Base-by-base conservation (phyloP, 1,284 basidiomycete species). In the Neotropicomus parvogracilis region DNA sequence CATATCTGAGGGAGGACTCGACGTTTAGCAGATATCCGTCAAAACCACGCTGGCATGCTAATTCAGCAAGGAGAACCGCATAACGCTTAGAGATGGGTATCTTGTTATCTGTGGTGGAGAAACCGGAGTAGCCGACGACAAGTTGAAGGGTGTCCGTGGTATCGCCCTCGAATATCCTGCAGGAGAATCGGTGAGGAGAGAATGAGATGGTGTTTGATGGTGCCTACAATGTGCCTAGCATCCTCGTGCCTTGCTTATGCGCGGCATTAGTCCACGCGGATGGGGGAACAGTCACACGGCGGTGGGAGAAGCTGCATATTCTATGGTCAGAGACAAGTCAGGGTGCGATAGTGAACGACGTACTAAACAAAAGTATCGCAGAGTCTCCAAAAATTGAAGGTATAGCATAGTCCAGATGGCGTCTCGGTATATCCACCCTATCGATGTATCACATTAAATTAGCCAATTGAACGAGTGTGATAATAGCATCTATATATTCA, bases 1-100 rank as follows among this genome's bases (percentile, higher is more conserved):
- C 71, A 27, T 83, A 75, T 21, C 62, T 63, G 11, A 91, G 68
- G 0, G 73, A 69, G 35, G 73, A 80, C 59, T 93, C 91, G 40
- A 93, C 78, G 59, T 93, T 93, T 32, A 93, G 74, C 5, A 93
- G 70, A 59, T 87, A 93, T 1, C 91, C 90, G 53, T 91, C 88
- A 52, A 93, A 90, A 1, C 86, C 85, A 12, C 85, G 77, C 54
- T 88, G 76, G 24, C 71, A 59, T 1, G 90, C 90, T 0, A 93
- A 71, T 21, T 83, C 74, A 5, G 90, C 87, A 3, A 93, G 74
- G 13, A 79, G 46, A 32, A 73, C 73, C 0, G 88, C 88, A 55
- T 89, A 91, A 56, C 84, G 78, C 0, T 75, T 72, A 1, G 87
- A 88, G 16, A 89, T 55, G 0, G 84, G 80, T 26, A 84, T 49